Conservation (phyloP, 2,329 filamentous ascomycete genomes). For the Botrytis paeoniae region DNA sequence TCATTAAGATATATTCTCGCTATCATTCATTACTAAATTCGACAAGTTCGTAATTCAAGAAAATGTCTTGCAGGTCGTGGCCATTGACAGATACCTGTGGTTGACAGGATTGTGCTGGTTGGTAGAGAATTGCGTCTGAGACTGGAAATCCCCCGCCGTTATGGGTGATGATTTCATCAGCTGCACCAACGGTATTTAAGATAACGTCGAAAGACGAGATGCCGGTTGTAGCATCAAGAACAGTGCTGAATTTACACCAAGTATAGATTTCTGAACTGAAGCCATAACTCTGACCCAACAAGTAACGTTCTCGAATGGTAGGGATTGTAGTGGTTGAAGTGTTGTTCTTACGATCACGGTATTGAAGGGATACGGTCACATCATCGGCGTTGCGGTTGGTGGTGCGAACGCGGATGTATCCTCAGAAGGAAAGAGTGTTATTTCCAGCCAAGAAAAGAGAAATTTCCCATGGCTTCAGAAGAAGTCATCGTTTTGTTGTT, state of each 20-base stretch:
- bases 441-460: neutral
- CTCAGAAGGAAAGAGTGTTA: neutral
- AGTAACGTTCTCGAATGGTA: neutral
- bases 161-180: slow-evolving; percentile 3
- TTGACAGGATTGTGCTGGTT: slow-evolving; percentile 1
- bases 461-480: slow-evolving; percentile 32
- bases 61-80: neutral
- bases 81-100: neutral
- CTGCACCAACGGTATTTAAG: neutral
- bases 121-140: neutral
- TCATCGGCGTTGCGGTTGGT: neutral
- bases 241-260: neutral
- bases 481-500: slow-evolving; percentile 52
- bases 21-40: neutral
- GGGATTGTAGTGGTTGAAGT: neutral
- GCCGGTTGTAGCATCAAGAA: neutral
- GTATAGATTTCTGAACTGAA: neutral
- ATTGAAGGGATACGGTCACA: neutral
- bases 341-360: neutral
- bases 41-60: neutral
- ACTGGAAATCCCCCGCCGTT: neutral
- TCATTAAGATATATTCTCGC: neutral
- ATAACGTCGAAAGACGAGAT: slow-evolving; percentile 5
- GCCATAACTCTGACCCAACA: neutral
- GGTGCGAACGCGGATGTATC: slow-evolving; percentile 4